Conservation (phyloP, 1,284 basidiomycete species). For the Sanghuangporus baumii region DNA sequence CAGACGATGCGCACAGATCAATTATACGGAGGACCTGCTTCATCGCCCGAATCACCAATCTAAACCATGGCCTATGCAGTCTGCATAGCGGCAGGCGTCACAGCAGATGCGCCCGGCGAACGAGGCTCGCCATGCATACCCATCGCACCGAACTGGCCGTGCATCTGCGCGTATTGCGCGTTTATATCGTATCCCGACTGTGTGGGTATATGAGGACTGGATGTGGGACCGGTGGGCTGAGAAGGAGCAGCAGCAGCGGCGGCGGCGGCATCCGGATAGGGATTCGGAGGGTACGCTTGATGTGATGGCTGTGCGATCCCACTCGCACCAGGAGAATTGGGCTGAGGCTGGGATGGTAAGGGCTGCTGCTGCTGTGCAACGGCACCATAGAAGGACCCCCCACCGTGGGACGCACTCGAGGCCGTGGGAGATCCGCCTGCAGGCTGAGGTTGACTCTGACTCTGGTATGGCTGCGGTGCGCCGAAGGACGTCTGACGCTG, state of each 20-base stretch:
- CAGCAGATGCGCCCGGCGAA: constrained; percentile 1
- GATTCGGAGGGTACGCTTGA: constrained; percentile 16
- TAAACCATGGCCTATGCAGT: not conserved
- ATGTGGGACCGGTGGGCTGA: not conserved
- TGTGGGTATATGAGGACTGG: not conserved
- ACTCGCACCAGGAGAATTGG: constrained; percentile 2
- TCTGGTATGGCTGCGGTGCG: not conserved
- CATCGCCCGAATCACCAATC: not conserved
- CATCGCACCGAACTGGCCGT: constrained; percentile 15
- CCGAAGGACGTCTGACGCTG: not conserved
- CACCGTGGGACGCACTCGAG: not conserved
- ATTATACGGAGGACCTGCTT: not conserved
- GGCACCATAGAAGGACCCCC: constrained; percentile 9
- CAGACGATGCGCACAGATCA: too few relatives aligned
- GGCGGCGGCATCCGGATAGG: constrained; percentile 4
- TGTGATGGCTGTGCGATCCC: not conserved
- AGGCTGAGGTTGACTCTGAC: not conserved
- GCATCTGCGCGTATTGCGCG: constrained; percentile 17
- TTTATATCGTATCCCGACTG: not conserved
- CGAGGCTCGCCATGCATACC: constrained; percentile 11
- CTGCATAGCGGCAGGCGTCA: constrained; percentile 6
- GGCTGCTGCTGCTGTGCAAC: not conserved
- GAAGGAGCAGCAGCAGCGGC: not conserved
- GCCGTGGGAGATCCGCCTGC: constrained; percentile 3
- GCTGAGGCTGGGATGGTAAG: constrained; percentile 2